Conservation (phyloP, 2,329 filamentous ascomycete species). For the Phaeosphaeria sp. region DNA sequence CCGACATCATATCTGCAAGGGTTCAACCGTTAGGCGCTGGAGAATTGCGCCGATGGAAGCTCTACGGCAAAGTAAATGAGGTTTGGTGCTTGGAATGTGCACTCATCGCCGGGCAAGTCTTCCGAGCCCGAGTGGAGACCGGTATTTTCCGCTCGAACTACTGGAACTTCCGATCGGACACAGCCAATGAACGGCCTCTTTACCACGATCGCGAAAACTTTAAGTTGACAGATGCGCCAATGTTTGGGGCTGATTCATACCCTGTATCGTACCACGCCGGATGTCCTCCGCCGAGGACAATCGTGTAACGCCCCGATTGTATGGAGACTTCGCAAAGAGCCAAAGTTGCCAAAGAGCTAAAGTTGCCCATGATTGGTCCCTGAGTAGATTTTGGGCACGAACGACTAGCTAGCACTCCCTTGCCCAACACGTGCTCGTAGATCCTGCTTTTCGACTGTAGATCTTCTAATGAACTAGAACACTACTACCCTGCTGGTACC, state of each 20-base stretch:
- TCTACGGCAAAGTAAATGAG: background rate
- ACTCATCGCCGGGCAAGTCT: background rate
- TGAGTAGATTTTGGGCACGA: background rate
- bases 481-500: background rate
- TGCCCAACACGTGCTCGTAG: background rate
- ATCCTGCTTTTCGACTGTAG: background rate
- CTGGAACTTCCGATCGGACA: background rate
- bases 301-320: background rate
- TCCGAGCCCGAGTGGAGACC: background rate
- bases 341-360: background rate
- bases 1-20: no score
- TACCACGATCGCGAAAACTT: background rate
- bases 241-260: background rate
- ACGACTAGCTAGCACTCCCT: background rate
- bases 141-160: background rate
- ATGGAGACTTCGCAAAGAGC: background rate
- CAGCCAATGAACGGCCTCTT: background rate
- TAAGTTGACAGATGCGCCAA: background rate
- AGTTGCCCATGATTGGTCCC: background rate
- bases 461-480: background rate
- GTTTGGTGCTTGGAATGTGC: background rate
- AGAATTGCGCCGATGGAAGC: no score
- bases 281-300: background rate
- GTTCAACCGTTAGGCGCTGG: no score
- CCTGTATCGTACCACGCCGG: background rate